phyloP scores from a whole-genome alignment of 1,284 basidiomycete genomes.

The Leccinum subspadiceum region DNA sequence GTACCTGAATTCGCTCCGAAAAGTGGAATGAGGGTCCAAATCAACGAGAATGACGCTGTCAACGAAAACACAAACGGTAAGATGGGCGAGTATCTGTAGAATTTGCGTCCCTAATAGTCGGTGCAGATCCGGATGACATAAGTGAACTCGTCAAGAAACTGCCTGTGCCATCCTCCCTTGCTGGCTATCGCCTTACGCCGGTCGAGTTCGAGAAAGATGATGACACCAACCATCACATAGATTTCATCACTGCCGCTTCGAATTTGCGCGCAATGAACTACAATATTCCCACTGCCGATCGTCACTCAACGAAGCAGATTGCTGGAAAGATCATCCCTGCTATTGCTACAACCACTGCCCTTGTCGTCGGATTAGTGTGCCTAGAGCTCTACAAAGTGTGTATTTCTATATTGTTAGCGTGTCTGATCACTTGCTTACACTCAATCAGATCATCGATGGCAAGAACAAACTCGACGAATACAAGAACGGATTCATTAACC shows the following conservation, averaged over 20 bases:
- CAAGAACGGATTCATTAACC: conserved; percentile 98
- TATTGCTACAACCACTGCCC: conserved; percentile 96
- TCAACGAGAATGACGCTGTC: conserved; percentile 90
- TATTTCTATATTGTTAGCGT: background rate
- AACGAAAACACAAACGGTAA: conserved; percentile 50
- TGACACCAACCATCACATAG: conserved; percentile 97
- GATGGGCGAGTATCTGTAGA: conserved; percentile 14
- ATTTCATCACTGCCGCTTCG: conserved; percentile 98
- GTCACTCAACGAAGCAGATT: conserved; percentile 96
- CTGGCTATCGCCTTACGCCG: conserved; percentile 91
- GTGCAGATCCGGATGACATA: conserved; percentile 52
- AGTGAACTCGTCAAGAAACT: conserved; percentile 62
- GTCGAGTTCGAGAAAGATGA: conserved; percentile 99
- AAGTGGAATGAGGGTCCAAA: conserved; percentile 92
- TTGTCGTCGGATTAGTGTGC: conserved; percentile 94
- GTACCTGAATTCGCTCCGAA: conserved; percentile 94
- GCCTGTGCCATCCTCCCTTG: conserved; percentile 87
- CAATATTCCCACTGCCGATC: conserved; percentile 84
- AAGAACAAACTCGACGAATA: conserved; percentile 93
- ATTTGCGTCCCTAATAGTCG: conserved; percentile 8
- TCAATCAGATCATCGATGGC: conserved; percentile 84
- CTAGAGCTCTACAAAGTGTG: conserved; percentile 94
- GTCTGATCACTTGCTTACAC: conserved; percentile 5
- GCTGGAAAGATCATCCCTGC: conserved; percentile 99
- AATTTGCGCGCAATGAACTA: conserved; percentile 98